Evolutionary conservation across 306 rosid genomes (phyloP).

Genomic region (Lathyrus tuberosus): DNA sequence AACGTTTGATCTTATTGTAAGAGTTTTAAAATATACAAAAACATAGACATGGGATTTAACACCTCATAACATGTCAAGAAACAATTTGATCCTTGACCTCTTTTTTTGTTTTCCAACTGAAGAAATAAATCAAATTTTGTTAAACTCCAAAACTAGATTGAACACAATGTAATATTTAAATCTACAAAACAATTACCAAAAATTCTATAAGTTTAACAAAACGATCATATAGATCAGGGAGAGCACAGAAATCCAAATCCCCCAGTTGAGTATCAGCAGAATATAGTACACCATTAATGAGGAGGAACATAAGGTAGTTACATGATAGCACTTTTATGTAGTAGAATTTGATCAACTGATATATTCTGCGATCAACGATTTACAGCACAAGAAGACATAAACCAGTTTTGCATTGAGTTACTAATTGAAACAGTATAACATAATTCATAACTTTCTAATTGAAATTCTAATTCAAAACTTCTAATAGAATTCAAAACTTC

Average conservation of each 20-base stretch:
- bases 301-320: no score
- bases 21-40: no score
- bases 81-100: conserved; percentile 85
- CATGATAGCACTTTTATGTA: no score
- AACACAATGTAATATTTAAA: conserved; percentile 14
- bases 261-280: no score
- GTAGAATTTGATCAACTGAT: not conserved
- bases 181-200: conserved; percentile 63
- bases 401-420: not conserved
- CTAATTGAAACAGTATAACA: not conserved
- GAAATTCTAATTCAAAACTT: no score
- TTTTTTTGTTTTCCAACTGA: conserved; percentile 61
- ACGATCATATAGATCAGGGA: conserved; percentile 65
- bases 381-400: conserved; percentile 15
- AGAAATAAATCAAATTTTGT: conserved; percentile 32
- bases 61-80: no score
- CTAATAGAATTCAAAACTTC: conserved; percentile 35
- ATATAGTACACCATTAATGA: no score
- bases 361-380: not conserved
- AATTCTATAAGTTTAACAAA: conserved; percentile 61
- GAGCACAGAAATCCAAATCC: conserved; percentile 74
- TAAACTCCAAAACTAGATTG: conserved; percentile 21
- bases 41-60: no score
- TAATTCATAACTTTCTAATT: not conserved
- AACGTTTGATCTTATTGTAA: not conserved